Base-by-base conservation (phyloP, 116 monocot genomes). In the Iris pallida region DNA sequence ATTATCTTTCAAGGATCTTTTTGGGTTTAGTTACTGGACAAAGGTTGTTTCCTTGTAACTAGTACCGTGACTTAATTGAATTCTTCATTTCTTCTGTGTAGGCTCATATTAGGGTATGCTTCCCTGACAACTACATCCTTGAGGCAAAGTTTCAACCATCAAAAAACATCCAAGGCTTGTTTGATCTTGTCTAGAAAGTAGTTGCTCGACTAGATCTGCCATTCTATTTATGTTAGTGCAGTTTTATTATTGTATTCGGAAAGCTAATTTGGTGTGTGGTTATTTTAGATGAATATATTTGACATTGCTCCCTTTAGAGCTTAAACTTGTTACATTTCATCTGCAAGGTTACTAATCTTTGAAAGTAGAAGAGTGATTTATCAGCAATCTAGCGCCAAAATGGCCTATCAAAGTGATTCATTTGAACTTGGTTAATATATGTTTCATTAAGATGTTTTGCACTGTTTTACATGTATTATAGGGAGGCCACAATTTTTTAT, bases 221-320 rank as follows among this genome's bases (percentile, higher is more conserved):
- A 58, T 95, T 95, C 76, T 95, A 95, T 70, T 68, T 91, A 42
- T 95, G 95, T 95, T 76, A 78, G 91, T 82, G 20, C 15, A 42
- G 40, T 47, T 2, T 20, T 65, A 13, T 40, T 47, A 18, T 41
- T 40, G 20, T 59, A 41, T 1, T 41, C 13, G 19, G 20, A 59
- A 30, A 4, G 10, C 20, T 41, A 5, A 43, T 45, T 16, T 61
- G 16, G 16, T 61, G 4, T n/a, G 16, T 3, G 30, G 30, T 30
- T 30, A n/a, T 6, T 45, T 11, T 61, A 61, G 43, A 61, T 42
- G 61, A 61, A 61, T 44, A 44, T 41, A 59, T 4, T 55, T 18
- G 41, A 30, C n/a, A 10, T 14, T 6, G 13, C 49, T 51, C 20
- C 20, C 4, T 57, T 57, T 57, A 19, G 8, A 20, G 57, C 7